Evolutionary conservation across 805 yeast species (phyloP), one percentile per base, ranked within the genome.

Genomic region (Kodamaea neixiangensis): DNA sequence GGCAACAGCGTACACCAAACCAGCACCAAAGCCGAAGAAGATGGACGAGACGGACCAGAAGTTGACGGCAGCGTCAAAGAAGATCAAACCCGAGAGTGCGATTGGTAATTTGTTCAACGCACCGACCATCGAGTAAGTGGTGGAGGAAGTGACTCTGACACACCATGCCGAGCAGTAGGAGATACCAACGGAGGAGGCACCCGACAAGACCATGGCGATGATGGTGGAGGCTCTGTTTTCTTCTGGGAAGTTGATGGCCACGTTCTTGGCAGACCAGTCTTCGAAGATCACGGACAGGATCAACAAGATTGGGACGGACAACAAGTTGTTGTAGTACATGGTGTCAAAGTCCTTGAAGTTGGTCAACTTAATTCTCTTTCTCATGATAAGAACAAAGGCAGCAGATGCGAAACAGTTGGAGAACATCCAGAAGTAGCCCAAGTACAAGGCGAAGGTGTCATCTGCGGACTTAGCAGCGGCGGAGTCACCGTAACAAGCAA

Each of bases 101-200:
- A 94, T 90, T 67, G 99, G 99, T 63, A 94, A 84, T 77, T 94
- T 94, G 83, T 94, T 94, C 72, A 94, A 82, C 49, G 99, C 99
- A 71, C 99, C 99, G 53, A 94, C 98, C 99, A 94, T 94, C 49
- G 97, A 90, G 78, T 94, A 94, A 50, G 99, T 94, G 50, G 99
- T 94, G 21, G 98, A 92, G 18, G 97, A 90, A 41, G 99, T 94
- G 57, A 94, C 98, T 77, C 99, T 89, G 58, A 94, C 96, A 82
- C 99, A 94, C 99, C 99, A 94, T 55, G 97, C 99, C 10, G 98
- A 91, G 73, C 97, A 90, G 82, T 94, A 94, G 42, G 98, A 93
- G 69, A 94, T 94, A 76, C 96, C 97, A 48, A 94, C 96, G 29
- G 97, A 87, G 42, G 96, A 86, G 60, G 89, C 82, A 72, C 99